Evolutionary conservation across 805 yeast genomes (phyloP).

Genomic region (Lipomyces sp.): DNA sequence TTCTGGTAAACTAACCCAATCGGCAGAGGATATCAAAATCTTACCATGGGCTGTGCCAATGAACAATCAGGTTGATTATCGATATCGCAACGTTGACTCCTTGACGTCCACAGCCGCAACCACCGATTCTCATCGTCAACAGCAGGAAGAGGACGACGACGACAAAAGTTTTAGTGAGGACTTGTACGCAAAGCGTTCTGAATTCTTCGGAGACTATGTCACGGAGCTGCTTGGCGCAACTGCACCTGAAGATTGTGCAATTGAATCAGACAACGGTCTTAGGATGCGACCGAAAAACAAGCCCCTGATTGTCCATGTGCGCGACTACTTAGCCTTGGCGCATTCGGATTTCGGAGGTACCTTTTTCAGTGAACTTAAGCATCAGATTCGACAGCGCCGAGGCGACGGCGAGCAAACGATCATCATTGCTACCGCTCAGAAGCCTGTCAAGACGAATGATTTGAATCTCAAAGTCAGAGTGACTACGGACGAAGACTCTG

Average conservation of each 20-base stretch:
- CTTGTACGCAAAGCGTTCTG: not conserved
- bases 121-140: not conserved
- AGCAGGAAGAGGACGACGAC: not conserved
- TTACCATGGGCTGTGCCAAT: not conserved
- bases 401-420: slow-evolving; percentile 18
- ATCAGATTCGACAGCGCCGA: slow-evolving; percentile 19
- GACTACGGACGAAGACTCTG: not conserved
- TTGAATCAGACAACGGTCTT: not conserved
- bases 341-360: slow-evolving; percentile 21
- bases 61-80: not conserved
- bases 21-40: not conserved
- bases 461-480: not conserved
- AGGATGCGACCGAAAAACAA: not conserved
- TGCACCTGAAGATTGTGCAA: not conserved
- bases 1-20: not conserved
- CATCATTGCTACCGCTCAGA: slow-evolving; percentile 26
- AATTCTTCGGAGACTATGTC: not conserved
- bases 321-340: slow-evolving; percentile 21
- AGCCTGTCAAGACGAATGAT: not conserved
- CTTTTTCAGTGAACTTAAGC: slow-evolving; percentile 25
- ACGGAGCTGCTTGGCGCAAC: not conserved
- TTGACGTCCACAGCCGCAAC: not conserved
- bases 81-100: slow-evolving; percentile 1
- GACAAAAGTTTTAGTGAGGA: slow-evolving; percentile 1
- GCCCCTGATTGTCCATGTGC: slow-evolving; percentile 28